Evolutionary conservation across 2,329 filamentous ascomycete genomes (phyloP).

Genomic region (Alternaria sp.): DNA sequence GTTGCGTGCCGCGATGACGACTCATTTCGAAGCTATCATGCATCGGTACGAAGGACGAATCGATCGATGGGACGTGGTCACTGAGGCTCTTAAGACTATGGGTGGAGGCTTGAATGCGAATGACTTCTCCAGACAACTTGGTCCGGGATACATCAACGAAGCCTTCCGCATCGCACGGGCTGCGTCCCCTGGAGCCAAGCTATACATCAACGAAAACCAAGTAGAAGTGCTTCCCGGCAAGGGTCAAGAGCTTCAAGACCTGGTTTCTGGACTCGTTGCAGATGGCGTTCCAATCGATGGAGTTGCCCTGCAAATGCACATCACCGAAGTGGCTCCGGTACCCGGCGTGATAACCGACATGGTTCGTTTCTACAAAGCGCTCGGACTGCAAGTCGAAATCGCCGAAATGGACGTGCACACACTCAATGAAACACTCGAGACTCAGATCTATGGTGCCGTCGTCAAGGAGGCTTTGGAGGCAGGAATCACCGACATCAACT

Average conservation of each 20-base stretch:
- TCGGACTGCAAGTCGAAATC: slow-evolving; percentile 17
- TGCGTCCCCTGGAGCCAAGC: background rate
- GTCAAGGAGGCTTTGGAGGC: slow-evolving; percentile 14
- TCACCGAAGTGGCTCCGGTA: slow-evolving; percentile 12
- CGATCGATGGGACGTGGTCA: slow-evolving; percentile 17
- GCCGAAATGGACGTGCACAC: slow-evolving; percentile 20
- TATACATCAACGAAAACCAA: slow-evolving; percentile 10
- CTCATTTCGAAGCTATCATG: slow-evolving; percentile 16
- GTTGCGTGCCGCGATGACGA: slow-evolving; percentile 12
- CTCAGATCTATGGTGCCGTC: slow-evolving; percentile 12
- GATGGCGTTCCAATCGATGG: slow-evolving; percentile 17
- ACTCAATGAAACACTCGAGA: slow-evolving; percentile 5
- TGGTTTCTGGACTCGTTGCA: slow-evolving; percentile 11
- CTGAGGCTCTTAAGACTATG: slow-evolving; percentile 9
- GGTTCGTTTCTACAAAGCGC: slow-evolving; percentile 11
- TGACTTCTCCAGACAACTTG: slow-evolving; percentile 8
- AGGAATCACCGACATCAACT: slow-evolving; percentile 18
- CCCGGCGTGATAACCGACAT: slow-evolving; percentile 14
- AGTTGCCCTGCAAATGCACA: slow-evolving; percentile 20
- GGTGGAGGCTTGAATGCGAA: slow-evolving; percentile 8
- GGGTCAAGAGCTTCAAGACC: slow-evolving; percentile 5
- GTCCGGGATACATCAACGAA: slow-evolving; percentile 7
- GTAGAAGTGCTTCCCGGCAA: slow-evolving; percentile 8
- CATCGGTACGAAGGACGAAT: slow-evolving; percentile 6
- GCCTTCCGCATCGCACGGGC: slow-evolving; percentile 11